These are phyloP conservation scores for Xanthoparmelia taractica DNA, from an alignment of 495 filamentous ascomycete species.

Conservation along the genomic window DNA sequence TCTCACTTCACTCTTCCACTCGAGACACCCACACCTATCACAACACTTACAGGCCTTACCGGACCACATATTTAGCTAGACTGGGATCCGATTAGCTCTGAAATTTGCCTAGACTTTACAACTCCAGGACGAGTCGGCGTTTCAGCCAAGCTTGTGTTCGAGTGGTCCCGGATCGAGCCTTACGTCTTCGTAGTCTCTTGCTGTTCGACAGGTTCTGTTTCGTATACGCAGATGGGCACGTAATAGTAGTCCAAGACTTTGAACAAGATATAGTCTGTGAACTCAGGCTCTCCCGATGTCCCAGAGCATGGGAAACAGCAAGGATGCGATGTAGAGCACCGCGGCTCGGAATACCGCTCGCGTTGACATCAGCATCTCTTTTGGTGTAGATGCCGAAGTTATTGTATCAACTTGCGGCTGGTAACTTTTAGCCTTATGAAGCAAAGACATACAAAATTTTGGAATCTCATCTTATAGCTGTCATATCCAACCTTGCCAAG, in stretches of 20 bases:
- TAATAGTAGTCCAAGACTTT: not conserved
- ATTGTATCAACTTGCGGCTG: not conserved
- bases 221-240: not conserved
- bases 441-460: not conserved
- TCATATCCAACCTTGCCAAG: slow-evolving; percentile 5
- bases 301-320: not conserved
- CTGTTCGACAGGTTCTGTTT: not conserved
- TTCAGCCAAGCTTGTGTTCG: not conserved
- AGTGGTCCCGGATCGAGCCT: not conserved
- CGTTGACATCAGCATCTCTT: not conserved
- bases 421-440: not conserved
- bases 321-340: not conserved
- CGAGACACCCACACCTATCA: not conserved
- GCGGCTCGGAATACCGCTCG: not conserved
- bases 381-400: not conserved
- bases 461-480: not conserved
- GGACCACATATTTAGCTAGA: not conserved
- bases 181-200: not conserved
- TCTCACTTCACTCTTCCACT: not conserved
- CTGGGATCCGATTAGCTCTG: not conserved
- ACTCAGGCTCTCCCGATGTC: not conserved
- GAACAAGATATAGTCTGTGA: not conserved
- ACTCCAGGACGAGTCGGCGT: not conserved
- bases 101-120: not conserved
- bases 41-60: not conserved